These are phyloP conservation scores for Diaporthe sp. DNA, from an alignment of 2,329 filamentous ascomycete genomes.

Conservation along the genomic window DNA sequence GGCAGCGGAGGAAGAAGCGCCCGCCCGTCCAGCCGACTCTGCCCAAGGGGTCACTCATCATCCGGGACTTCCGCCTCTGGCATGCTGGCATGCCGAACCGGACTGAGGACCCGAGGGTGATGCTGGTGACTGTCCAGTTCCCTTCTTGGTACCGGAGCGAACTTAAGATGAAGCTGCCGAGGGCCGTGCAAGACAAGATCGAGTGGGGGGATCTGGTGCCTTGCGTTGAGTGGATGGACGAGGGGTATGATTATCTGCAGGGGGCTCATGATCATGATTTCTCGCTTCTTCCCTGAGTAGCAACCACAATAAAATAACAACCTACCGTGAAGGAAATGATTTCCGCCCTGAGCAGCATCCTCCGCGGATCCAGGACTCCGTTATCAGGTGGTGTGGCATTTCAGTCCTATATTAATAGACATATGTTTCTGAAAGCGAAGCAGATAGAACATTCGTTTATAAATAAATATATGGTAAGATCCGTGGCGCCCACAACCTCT, in stretches of 20 bases:
- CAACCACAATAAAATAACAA: not conserved
- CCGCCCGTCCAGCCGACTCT: slow-evolving; percentile 57
- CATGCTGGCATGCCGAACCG: slow-evolving; percentile 65
- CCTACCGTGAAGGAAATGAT: not conserved
- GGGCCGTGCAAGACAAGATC: slow-evolving; percentile 48
- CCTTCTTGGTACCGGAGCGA: slow-evolving; percentile 55
- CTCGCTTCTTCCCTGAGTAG: slow-evolving; percentile 45
- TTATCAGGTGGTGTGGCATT: not conserved
- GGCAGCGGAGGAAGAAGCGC: slow-evolving; percentile 49
- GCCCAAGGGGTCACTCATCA: slow-evolving; percentile 59
- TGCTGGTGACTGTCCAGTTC: slow-evolving; percentile 57
- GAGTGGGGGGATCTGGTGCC: slow-evolving; percentile 53
- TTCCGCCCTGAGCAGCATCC: not conserved
- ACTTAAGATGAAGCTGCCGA: slow-evolving; percentile 51
- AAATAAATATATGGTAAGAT: not conserved
- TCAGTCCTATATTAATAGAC: not conserved
- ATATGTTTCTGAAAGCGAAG: not conserved
- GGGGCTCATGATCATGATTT: slow-evolving; percentile 54
- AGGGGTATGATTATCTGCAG: slow-evolving; percentile 55
- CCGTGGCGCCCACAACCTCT: not conserved
- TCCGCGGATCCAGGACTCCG: not conserved
- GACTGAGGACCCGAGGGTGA: slow-evolving; percentile 57
- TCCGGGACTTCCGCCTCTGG: slow-evolving; percentile 63
- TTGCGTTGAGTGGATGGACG: slow-evolving; percentile 53
- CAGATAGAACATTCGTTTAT: not conserved